A percentile compares a stretch with the other conserved stretches of the same genome.
Conservation (phyloP, 176 grass and related monocot species). For the Oryza meyeriana region DNA sequence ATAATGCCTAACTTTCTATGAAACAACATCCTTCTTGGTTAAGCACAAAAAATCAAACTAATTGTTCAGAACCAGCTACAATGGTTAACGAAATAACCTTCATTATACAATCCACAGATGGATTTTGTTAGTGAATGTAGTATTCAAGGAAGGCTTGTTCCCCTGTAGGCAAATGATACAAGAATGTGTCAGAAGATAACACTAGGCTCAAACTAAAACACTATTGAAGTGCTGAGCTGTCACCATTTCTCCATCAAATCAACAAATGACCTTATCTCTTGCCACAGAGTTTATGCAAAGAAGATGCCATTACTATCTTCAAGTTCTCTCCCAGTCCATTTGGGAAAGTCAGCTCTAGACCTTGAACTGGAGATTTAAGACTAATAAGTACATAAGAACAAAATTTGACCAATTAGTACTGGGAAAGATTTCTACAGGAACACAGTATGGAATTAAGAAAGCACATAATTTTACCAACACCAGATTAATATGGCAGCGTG, state of each 20-base stretch:
- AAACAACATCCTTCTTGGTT: not conserved
- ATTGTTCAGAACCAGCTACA: constrained; percentile 14
- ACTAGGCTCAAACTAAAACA: constrained; percentile 7
- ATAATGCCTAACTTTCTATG: not conserved
- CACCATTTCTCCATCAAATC: not conserved
- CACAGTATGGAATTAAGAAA: not conserved
- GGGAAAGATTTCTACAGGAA: not conserved
- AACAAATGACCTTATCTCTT: constrained; percentile 26
- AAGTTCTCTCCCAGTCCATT: not conserved
- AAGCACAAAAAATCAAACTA: constrained; percentile 10
- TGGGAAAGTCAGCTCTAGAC: not conserved
- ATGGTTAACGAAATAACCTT: not conserved
- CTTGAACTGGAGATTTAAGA: constrained; percentile 12
- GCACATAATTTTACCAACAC: not conserved
- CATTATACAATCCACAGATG: not conserved
- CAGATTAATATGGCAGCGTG: not conserved
- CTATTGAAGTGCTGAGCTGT: not conserved
- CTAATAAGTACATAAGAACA: not conserved
- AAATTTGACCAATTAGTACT: not conserved
- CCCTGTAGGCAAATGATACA: constrained; percentile 23
- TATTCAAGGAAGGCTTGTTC: constrained; percentile 8
- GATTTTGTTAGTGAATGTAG: constrained; percentile 10
- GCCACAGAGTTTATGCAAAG: constrained; percentile 23
- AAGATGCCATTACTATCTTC: not conserved
- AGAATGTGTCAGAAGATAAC: not conserved